Base-by-base conservation (phyloP, 176 grass and related monocot genomes). In the Urochloa ruziziensis region DNA sequence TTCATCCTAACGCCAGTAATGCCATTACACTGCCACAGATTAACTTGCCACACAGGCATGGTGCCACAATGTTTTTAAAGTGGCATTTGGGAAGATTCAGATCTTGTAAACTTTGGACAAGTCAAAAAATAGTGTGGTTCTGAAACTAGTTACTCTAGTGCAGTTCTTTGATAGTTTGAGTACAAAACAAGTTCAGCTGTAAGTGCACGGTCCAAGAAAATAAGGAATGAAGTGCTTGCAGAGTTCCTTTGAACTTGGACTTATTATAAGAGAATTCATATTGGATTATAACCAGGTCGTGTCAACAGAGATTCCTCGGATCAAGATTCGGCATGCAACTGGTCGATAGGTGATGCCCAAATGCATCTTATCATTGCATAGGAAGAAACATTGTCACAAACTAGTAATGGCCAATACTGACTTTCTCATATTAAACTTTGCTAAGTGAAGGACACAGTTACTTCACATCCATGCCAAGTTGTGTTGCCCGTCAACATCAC, bases 351-450 rank as follows among this genome's bases (percentile, higher is more conserved):
- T 61, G 30, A 72, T 72, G 57, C 33, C 17, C 54, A 79, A 37
- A 70, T 56, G 58, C 70, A 84, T 54, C 59, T 53, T 84, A 65
- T 18, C 7, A 66, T 28, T 67, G 69, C 65, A 72, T 33, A 82
- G 24, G 48, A 70, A 29, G 40, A 77, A 54, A 80, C 3, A 65
- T 24, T 65, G 23, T 54, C 44, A 54, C n/a, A 34, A 34, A 25
- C n/a, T 78, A 83, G 19, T 46, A 77, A 54, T 43, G 65, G 33
- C 44, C 25, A 53, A 54, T 71, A 60, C 43, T 63, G 30, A 33
- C 15, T 69, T 70, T 61, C 44, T 54, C 32, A 32, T 78, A 62
- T 62, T 15, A 33, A 60, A 28, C n/a, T 79, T 79, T 52, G 67
- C 39, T 83, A 69, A 59, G 23, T 46, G 10, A 16, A 33, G 12